A percentile compares a stretch with the other conserved stretches of the same genome.
Evolutionary conservation across 2,329 filamentous ascomycete genomes (phyloP).

Genomic region (Aspergillus sp.): DNA sequence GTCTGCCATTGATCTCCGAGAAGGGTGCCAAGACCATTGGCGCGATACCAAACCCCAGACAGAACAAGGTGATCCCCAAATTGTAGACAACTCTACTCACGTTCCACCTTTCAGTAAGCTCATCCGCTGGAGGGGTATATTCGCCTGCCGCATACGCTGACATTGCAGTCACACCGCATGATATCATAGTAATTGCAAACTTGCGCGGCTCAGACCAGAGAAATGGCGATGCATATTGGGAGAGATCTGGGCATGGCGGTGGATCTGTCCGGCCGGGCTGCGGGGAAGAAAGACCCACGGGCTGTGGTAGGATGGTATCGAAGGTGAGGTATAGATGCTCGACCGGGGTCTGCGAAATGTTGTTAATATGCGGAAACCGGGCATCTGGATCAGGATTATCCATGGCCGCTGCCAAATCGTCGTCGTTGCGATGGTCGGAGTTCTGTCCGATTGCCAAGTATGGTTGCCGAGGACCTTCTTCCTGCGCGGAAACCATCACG

Average conservation of each 20-base stretch:
- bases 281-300: conserved; percentile 28
- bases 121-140: conserved; percentile 68
- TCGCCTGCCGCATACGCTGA: conserved; percentile 78
- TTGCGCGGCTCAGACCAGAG: conserved; percentile 69
- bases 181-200: conserved; percentile 65
- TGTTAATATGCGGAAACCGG: neutral
- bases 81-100: conserved; percentile 63
- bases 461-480: conserved; percentile 1
- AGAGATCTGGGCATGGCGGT: conserved; percentile 64
- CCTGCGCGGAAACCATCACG: neutral
- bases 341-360: conserved; percentile 32
- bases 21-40: conserved; percentile 85
- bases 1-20: conserved; percentile 79
- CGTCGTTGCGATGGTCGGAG: neutral
- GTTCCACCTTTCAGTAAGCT: conserved; percentile 66
- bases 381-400: neutral
- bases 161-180: conserved; percentile 70
- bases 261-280: conserved; percentile 30
- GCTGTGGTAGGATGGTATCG: conserved; percentile 54
- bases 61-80: conserved; percentile 77
- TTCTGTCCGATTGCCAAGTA: conserved; percentile 5
- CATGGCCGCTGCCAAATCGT: neutral
- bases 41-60: conserved; percentile 73
- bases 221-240: conserved; percentile 66
- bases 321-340: conserved; percentile 61